Evolutionary conservation across 176 grass and related monocot genomes (phyloP).

Genomic region (Cymbopogon citratus): DNA sequence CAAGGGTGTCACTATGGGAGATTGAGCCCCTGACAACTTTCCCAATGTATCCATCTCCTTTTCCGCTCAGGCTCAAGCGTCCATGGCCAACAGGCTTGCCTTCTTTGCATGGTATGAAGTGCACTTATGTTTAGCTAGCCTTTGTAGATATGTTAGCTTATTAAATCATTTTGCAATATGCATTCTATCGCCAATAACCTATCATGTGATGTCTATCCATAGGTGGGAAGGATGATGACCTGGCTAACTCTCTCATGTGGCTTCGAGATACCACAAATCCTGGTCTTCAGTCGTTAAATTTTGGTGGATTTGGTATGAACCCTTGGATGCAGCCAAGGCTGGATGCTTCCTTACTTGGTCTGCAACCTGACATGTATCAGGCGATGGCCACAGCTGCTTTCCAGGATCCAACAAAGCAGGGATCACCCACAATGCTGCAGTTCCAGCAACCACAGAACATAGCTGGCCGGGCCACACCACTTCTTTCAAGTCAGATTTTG

Average conservation of each 20-base stretch:
- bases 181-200: constrained; percentile 3
- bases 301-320: constrained; percentile 58
- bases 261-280: constrained; percentile 76
- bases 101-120: constrained; percentile 60
- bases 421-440: constrained; percentile 69
- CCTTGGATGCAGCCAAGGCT: constrained; percentile 82
- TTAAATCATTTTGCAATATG: neutral
- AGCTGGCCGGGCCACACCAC: constrained; percentile 33
- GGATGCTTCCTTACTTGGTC: constrained; percentile 54
- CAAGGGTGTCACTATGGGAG: constrained; percentile 96
- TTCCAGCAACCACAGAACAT: constrained; percentile 72
- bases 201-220: constrained; percentile 18
- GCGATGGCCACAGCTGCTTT: constrained; percentile 42
- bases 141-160: neutral
- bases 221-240: constrained; percentile 92
- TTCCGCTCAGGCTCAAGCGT: constrained; percentile 92
- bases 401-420: constrained; percentile 59
- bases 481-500: constrained; percentile 60
- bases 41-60: constrained; percentile 94
- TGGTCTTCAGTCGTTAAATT: constrained; percentile 78
- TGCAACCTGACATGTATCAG: constrained; percentile 78
- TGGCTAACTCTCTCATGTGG: constrained; percentile 90
- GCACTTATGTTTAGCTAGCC: constrained; percentile 13
- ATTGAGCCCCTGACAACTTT: constrained; percentile 99
- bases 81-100: constrained; percentile 95